Evolutionary conservation across 345 rosid species (phyloP).

Genomic region (Viola odorata): DNA sequence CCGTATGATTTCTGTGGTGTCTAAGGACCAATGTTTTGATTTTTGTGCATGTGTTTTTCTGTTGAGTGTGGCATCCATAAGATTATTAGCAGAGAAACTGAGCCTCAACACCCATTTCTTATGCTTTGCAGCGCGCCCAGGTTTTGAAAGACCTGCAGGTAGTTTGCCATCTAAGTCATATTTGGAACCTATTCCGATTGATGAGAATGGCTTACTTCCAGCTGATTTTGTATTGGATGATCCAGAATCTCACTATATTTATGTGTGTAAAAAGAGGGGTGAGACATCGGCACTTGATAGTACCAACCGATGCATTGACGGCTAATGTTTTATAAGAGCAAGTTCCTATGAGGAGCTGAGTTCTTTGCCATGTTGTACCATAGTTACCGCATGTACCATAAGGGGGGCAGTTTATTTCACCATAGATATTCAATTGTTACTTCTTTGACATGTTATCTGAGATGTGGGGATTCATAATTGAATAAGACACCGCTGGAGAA

Average conservation of each 20-base stretch:
- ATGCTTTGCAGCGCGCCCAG: constrained; percentile 74
- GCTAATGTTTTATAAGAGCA: constrained; percentile 24
- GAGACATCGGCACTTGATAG: constrained; percentile 26
- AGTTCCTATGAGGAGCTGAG: constrained; percentile 1
- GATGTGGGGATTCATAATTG: not conserved
- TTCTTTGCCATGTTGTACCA: constrained; percentile 11
- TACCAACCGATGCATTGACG: constrained; percentile 37
- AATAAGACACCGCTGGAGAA: not conserved
- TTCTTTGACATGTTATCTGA: not conserved
- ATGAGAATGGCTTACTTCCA: constrained; percentile 62
- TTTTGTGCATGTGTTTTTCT: not conserved
- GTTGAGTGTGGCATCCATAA: not conserved
- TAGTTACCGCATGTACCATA: constrained; percentile 14
- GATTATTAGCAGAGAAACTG: not conserved
- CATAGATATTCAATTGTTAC: not conserved
- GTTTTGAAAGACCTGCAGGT: constrained; percentile 45
- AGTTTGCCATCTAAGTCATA: constrained; percentile 40
- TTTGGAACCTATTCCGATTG: constrained; percentile 61
- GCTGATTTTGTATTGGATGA: constrained; percentile 66
- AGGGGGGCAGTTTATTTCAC: constrained; percentile 2
- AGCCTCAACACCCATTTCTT: not conserved
- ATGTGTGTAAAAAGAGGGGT: constrained; percentile 58
- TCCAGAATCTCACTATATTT: constrained; percentile 89
- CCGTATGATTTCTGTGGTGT: not conserved
- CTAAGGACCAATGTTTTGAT: not conserved